Conservation (phyloP, 371 early-diverging fungal genomes). For the Blakeslea trispora region DNA sequence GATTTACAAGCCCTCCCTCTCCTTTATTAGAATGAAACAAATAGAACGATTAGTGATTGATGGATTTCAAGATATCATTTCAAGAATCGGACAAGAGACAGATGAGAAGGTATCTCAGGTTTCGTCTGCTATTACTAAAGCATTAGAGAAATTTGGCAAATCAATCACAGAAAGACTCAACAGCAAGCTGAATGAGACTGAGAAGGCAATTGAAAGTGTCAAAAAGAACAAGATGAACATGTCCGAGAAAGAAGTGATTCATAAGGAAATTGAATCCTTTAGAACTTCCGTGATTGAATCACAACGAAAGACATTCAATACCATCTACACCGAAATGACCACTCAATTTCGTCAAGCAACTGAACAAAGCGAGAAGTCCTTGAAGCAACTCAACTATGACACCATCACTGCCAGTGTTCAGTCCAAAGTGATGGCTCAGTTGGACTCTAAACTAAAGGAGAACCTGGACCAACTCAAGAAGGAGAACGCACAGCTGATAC, state of each 20-base stretch:
- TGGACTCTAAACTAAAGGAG: conserved; percentile 7
- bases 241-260: background rate
- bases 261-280: background rate
- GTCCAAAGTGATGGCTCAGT: background rate
- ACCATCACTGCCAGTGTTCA: background rate
- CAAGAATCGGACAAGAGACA: background rate
- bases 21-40: background rate
- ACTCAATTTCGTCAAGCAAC: background rate
- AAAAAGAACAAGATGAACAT: background rate
- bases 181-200: background rate
- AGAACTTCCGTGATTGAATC: background rate
- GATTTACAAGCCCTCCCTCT: no score
- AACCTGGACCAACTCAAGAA: conserved; percentile 2
- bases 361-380: background rate
- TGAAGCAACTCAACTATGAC: background rate
- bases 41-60: background rate
- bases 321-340: background rate
- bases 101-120: background rate
- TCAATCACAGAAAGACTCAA: background rate
- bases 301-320: background rate
- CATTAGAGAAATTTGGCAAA: conserved; percentile 9
- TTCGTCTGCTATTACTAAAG: background rate
- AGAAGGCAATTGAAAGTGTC: background rate
- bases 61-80: background rate
- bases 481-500: background rate